phyloP scores from a whole-genome alignment of 768 basidiomycete genomes.

The Xanthoconium stramineum region DNA sequence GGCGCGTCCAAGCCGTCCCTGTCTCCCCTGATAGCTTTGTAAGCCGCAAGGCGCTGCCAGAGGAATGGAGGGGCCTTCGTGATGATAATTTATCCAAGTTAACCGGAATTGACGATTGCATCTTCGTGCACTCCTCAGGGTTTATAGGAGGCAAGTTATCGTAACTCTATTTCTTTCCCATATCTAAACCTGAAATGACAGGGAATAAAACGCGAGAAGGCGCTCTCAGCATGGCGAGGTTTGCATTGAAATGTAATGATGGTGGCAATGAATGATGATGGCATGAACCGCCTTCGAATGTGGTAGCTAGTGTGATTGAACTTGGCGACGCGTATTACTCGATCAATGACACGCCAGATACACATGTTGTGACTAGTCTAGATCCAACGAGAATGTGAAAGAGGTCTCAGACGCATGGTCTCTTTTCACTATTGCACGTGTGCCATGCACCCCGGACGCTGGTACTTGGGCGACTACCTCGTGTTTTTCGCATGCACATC shows the following conservation, averaged over 20 bases:
- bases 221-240: constrained; percentile 72
- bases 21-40: constrained; percentile 78
- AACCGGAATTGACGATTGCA: constrained; percentile 75
- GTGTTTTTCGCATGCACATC: constrained; percentile 32
- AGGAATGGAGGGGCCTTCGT: constrained; percentile 88
- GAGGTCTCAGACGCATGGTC: constrained; percentile 3
- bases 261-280: constrained; percentile 16
- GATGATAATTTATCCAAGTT: constrained; percentile 75
- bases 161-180: neutral
- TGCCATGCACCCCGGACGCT: neutral
- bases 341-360: constrained; percentile 9
- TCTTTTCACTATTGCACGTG: neutral
- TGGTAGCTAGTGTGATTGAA: constrained; percentile 6
- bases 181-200: constrained; percentile 29
- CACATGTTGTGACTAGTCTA: constrained; percentile 14
- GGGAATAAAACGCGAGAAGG: constrained; percentile 91
- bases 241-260: constrained; percentile 47
- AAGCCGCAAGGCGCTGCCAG: constrained; percentile 89
- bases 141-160: constrained; percentile 83
- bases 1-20: constrained; percentile 94
- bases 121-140: constrained; percentile 94
- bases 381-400: constrained; percentile 12
- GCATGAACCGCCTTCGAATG: constrained; percentile 13
- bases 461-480: constrained; percentile 21
- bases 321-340: constrained; percentile 9